Conservation (phyloP, 2,329 filamentous ascomycete genomes). For the Myriosclerotinia duriaeana region DNA sequence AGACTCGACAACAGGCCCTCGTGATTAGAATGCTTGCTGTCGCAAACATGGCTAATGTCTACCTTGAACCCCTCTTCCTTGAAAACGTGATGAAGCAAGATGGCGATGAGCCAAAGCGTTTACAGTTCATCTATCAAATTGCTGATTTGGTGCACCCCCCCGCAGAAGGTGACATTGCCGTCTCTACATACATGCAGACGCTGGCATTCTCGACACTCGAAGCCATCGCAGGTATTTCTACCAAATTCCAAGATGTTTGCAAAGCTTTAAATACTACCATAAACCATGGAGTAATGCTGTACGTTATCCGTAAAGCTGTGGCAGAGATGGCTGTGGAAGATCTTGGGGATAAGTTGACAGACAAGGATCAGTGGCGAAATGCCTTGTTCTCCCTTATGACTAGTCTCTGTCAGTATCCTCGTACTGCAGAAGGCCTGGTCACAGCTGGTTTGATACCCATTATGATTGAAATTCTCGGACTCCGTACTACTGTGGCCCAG, state of each 20-base stretch:
- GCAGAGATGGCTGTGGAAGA: conserved; percentile 71
- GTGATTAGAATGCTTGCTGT: conserved; percentile 82
- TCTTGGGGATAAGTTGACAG: conserved; percentile 59
- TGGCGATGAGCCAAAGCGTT: conserved; percentile 80
- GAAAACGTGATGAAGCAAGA: conserved; percentile 86
- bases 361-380: conserved; percentile 84
- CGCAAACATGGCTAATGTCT: conserved; percentile 87
- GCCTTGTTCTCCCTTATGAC: conserved; percentile 85
- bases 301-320: conserved; percentile 87
- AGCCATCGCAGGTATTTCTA: conserved; percentile 78
- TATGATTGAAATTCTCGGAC: conserved; percentile 80
- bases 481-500: conserved; percentile 79
- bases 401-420: conserved; percentile 71
- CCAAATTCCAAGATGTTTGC: conserved; percentile 77
- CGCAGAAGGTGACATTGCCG: conserved; percentile 62
- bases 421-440: conserved; percentile 80
- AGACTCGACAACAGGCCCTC: conserved; percentile 72
- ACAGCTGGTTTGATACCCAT: conserved; percentile 87
- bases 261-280: conserved; percentile 93
- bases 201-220: conserved; percentile 80
- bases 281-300: conserved; percentile 92
- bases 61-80: conserved; percentile 77
- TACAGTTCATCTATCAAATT: conserved; percentile 89
- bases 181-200: conserved; percentile 77
- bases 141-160: conserved; percentile 88